Evolutionary conservation across 179 eudicot species (phyloP), one percentile per base, ranked within the genome.

Genomic region (Nepenthes alata): DNA sequence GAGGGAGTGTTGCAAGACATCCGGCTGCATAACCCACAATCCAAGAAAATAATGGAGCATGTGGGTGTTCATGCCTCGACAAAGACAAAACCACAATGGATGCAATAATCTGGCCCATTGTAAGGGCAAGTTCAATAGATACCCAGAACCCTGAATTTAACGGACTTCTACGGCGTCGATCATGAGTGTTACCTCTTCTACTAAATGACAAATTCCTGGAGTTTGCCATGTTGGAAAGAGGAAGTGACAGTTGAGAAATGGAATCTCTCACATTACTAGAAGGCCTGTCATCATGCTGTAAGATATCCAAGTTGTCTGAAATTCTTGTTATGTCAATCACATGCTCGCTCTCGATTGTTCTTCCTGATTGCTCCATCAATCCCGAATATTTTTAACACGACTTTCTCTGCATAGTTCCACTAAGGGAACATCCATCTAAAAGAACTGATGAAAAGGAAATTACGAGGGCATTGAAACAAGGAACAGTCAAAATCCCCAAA

Each of bases 31-130:
- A 79, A 13, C 83, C 83, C 59, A 75, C 67, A 70, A 79, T 62
- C 83, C 83, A 79, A 50, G 69, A 63, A 73, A 72, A 75, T 35
- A 79, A 64, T 0, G 83, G 80, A 35, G 83, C 70, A 58, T 37
- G 75, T 15, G 83, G 80, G 67, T 79, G 78, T 60, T 79, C 83
- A 55, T 79, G 55, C 57, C 75, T 67, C n/a, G 83, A 72, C 66
- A 75, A 63, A 57, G 61, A 70, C 66, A 79, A 73, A 47, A 79
- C 78, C 41, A 79, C 36, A 12, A 63, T 69, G 1, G 83, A 73
- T 16, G 72, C 80, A 63, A 79, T 35, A 64, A 79, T 79, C 74
- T 79, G 83, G 36, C 72, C 70, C 9, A 79, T 49, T 48, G 77
- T 75, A 56, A 79, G 75, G 35, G 44, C 64, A 54, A 79, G 63